Evolutionary conservation across 2,329 filamentous ascomycete species (phyloP), one percentile per base, ranked within the genome.

Genomic region (Phialophora chinensis): DNA sequence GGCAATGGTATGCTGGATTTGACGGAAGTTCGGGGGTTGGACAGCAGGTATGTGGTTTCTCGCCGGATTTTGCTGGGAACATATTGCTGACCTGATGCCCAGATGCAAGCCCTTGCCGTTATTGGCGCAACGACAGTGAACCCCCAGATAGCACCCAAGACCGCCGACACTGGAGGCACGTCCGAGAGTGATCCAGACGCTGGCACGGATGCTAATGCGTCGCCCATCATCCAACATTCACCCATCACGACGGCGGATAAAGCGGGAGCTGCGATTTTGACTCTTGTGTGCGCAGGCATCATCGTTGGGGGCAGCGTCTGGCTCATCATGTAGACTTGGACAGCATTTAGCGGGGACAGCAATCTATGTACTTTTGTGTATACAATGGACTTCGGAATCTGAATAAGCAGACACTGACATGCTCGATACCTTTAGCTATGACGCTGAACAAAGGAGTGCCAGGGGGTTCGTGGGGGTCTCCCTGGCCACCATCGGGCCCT

Each of bases 71-170:
- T 23, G 3, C 49, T 12, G 49, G 23, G 23, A 23, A 27, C 10
- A 17, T 12, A 14, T 52, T 52, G n/a, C 65, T 66, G 20, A 66
- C 58, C 31, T 4, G 31, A 25, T 42, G 8, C 17, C 31, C 52
- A 74, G 72, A 90, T 91, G 84, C 88, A 85, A 71, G 88, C 87
- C 0, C 79, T 91, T 29, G 84, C 86, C 29, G 84, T 88, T 12
- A 79, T 91, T 70, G 87, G 87, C 76, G 88, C 87, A 64, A 85
- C 84, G 52, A 79, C 90, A 11, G 77, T 87, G 49, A 75, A 79
- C 50, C 74, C 76, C n/a, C 77, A 79, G 1, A 75, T 78, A 25
- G 77, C 77, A 0, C 84, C 87, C 0, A 79, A 84, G 14, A 88
- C 87, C 0, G 79, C 80, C 0, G 74, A 79, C 3, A 85, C 82